Base-by-base conservation (phyloP, 352 stramenopile genomes). In the Pythium sp. region DNA sequence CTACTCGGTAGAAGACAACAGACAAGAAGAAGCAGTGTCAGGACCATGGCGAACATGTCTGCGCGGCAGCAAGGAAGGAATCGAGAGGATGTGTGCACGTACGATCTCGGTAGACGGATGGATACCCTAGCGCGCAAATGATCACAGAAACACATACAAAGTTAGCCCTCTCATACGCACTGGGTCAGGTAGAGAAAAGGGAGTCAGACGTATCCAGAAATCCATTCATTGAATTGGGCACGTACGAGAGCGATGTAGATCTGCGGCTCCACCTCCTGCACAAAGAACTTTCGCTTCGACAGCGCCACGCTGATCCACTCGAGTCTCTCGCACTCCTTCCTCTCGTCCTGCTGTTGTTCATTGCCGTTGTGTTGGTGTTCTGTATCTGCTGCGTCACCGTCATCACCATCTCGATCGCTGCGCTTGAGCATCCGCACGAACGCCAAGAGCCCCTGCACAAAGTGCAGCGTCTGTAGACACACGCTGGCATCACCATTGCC, bases 201-300 rank as follows among this genome's bases (percentile, higher is more conserved):
- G 18, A 51, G 22, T 24, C 18, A 18, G 18, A 24, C 43, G 7
- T 11, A 51, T 24, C 15, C 12, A 12, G 18, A 11, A 2, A 24
- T 51, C 6, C 43, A 51, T 51, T 9, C 43, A 51, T 51, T 15
- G 24, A 15, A 18, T 51, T 24, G 43, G n/a, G 11, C 20, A 53
- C 56, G 38, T 69, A 89, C 83, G 68, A 91, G 68, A 22, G 83
- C 75, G 58, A 91, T 78, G 70, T 79, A 91, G 49, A 91, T 75
- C 57, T 84, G 69, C 14, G 78, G 74, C 65, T 91, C 83, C 30
- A 90, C 74, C 55, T 91, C 76, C 18, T 77, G 60, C 1, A 91
- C 65, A 26, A 78, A 86, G 20, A 89, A 79, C 5, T 62, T 69
- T 5, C 73, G 71, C 46, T 58, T 77, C 12, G 72, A 78, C 0